Base-by-base conservation (phyloP, 768 basidiomycete genomes). In the Amanita thiersii region DNA sequence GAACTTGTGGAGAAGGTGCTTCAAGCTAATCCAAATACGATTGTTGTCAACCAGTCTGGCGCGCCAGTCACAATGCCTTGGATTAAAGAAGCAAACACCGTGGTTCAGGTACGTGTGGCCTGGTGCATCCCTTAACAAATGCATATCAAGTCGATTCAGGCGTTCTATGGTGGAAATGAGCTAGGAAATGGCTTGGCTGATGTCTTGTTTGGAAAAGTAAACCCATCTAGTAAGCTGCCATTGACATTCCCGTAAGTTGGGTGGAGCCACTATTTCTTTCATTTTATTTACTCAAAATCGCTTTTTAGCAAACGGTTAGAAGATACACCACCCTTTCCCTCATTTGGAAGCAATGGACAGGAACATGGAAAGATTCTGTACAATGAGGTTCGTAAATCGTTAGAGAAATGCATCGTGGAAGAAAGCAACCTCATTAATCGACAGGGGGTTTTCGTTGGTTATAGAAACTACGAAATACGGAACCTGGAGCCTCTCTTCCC, bases 21-120 rank as follows among this genome's bases (percentile, higher is more conserved):
- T 15, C 47, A 53, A 4, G 75, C 69, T n/a, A 76, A 78, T 51
- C 64, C 71, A 0, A 73, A 70, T 25, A 74, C 74, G 1, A 50
- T 80, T 17, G 62, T 81, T 15, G 69, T 79, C 32, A 77, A 72
- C 43, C 77, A 81, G 54, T 69, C 70, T 6, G 73, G 72, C 5
- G 61, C 72, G 15, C 69, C 74, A 1, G 69, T 77, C 15, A 55
- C 66, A 15, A 73, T 79, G 68, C 72, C 74, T 17, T 79, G 75
- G 73, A 55, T 70, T n/a, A 54, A 66, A 32, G 50, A 59, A 28
- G 56, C 53, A 53, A 42, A 58, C 52, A 52, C 61, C 34, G n/a
- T n/a, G n/a, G n/a, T n/a, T n/a, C n/a, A n/a, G n/a, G n/a, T n/a
- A n/a, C 30, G 11, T 36, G 14, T 12, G 18, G 21, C 19, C n/a